Base-by-base conservation (phyloP, 345 rosid species). In the Microthlaspi erraticum region DNA sequence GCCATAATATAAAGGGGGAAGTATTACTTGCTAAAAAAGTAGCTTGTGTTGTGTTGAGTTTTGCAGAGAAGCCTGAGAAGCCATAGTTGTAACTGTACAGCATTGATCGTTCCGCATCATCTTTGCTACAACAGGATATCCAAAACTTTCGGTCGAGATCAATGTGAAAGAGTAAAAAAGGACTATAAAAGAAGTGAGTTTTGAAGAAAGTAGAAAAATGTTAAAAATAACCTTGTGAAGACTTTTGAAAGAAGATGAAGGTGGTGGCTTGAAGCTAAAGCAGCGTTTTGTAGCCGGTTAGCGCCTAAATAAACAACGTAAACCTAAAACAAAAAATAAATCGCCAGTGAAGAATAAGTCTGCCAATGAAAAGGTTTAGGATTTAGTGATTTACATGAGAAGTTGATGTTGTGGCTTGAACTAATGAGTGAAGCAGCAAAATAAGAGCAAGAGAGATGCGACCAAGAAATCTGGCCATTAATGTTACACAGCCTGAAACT, bases 271-370 rank as follows among this genome's bases (percentile, higher is more conserved):
- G 86, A 79, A 59, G 84, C 70, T 64, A 81, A 76, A 19, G 34
- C 32, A 23, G 77, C 75, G 45, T 77, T 78, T n/a, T 39, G 56
- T 62, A 69, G 8, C 52, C 48, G 84, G 78, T 38, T 81, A 54
- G 44, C 77, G 23, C 93, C 92, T 55, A 88, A 54, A 72, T 90
- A 88, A 10, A 88, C 86, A 55, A 90, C 77, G 78, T 90, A 84
- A 66, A 90, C 89, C 90, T 86, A 77, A 75, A 81, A 43, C 14
- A 7, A 81, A 43, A 18, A 7, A 26, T 20, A 33, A 61, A 12
- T 6, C 1, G 8, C 5, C 18, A 70, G 17, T n/a, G n/a, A 5
- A 14, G 58, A 44, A 23, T 10, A 42, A 41, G 38, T 14, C 17
- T 26, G 20, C 17, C 36, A 20, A 59, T 48, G 17, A 31, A 70